phyloP scores from a whole-genome alignment of 2,329 filamentous ascomycete species.

The Talaromyces islandicus region DNA sequence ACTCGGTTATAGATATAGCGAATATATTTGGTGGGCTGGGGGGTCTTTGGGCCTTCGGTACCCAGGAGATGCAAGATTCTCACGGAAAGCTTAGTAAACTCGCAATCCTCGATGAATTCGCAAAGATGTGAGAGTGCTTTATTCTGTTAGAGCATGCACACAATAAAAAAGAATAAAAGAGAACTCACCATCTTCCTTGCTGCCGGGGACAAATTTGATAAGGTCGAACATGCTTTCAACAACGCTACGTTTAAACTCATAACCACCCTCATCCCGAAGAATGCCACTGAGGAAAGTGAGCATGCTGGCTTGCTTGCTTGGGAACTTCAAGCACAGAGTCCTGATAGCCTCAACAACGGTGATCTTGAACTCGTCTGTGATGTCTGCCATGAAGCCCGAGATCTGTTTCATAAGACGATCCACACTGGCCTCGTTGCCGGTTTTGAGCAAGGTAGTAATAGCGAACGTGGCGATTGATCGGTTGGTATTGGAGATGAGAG shows the following conservation, averaged over 20 bases:
- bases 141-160: slow-evolving; percentile 14
- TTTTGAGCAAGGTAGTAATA: slow-evolving; percentile 96
- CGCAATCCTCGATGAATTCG: slow-evolving; percentile 99
- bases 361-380: slow-evolving; percentile 99
- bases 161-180: neutral
- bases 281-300: slow-evolving; percentile 96
- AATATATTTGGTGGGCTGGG: slow-evolving; percentile 96
- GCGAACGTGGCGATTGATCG: slow-evolving; percentile 97
- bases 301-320: slow-evolving; percentile 96
- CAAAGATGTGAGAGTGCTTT: slow-evolving; percentile 87
- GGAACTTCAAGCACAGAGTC: slow-evolving; percentile 94
- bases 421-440: slow-evolving; percentile 93
- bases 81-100: slow-evolving; percentile 96
- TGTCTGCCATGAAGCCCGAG: slow-evolving; percentile 95
- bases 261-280: slow-evolving; percentile 90
- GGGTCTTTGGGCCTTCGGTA: slow-evolving; percentile 88
- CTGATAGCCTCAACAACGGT: slow-evolving; percentile 99
- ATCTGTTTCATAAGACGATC: slow-evolving; percentile 99
- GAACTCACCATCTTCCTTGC: slow-evolving; percentile 56
- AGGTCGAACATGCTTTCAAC: slow-evolving; percentile 99
- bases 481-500: slow-evolving; percentile 93
- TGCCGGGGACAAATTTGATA: slow-evolving; percentile 96
- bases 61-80: slow-evolving; percentile 91
- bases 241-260: slow-evolving; percentile 95
- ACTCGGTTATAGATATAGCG: slow-evolving; percentile 99